Evolutionary conservation across 805 yeast genomes (phyloP).

Genomic region (Candida easanensis): DNA sequence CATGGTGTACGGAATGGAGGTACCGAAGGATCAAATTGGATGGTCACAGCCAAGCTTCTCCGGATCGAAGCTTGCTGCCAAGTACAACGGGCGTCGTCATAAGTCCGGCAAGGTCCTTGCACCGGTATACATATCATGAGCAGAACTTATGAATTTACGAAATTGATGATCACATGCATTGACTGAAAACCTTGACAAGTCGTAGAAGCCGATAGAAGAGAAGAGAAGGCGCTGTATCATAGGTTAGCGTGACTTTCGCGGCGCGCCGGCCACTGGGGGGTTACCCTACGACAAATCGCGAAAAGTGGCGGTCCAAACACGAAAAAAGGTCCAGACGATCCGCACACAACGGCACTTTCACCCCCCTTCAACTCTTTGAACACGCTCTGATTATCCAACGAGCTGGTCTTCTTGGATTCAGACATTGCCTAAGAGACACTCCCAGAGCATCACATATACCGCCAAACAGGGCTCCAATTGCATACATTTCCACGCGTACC

Average conservation of each 20-base stretch:
- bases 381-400: neutral
- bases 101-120: conserved; percentile 47
- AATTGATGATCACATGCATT: neutral
- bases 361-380: neutral
- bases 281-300: neutral
- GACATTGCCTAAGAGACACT: neutral
- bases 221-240: neutral
- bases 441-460: neutral
- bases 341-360: neutral
- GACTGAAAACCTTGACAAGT: neutral
- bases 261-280: no score
- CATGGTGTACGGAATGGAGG: conserved; percentile 46
- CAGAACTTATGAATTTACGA: neutral
- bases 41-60: conserved; percentile 73
- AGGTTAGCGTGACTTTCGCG: no score
- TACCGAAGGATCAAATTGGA: conserved; percentile 46
- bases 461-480: neutral
- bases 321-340: neutral
- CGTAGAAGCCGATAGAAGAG: neutral
- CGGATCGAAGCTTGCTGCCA: conserved; percentile 58
- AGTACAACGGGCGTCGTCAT: conserved; percentile 55
- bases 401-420: neutral
- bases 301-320: neutral
- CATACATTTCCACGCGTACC: neutral
- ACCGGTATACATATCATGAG: conserved; percentile 40